Evolutionary conservation across 306 rosid species (phyloP), one percentile per base, ranked within the genome.

Genomic region (Quercus agrifolia): DNA sequence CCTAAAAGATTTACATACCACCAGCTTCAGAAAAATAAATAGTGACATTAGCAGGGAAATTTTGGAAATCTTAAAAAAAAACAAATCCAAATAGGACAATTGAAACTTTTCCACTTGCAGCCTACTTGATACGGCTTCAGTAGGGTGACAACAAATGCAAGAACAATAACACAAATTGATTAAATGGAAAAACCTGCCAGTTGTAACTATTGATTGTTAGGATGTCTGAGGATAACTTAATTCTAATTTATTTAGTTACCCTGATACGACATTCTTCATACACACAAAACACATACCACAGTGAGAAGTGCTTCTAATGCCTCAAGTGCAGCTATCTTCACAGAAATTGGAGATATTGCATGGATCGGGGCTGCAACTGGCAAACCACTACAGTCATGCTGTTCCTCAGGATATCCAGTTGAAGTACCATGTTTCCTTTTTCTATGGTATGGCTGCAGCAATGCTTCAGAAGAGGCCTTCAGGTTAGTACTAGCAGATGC

Each of bases 251-350:
- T 31, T 11, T 31, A 35, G 51, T 51, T 58, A 61, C 68, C 61
- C 17, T 23, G 59, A 66, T 21, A 67, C 68, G 55, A 73, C 81
- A 71, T 57, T 74, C 6, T 55, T 25, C 30, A 49, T 74, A 55
- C 25, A 70, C 56, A 56, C 20, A 71, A 77, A 52, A 46, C 55
- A 54, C 92, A 68, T 88, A 95, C 99, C 97, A 90, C 90, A 28
- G 86, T 90, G 55, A 91, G 71, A 79, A 92, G 94, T 69, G 93
- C 86, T 84, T 95, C 94, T 55, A 95, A 86, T 44, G 98, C 86
- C 83, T 91, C 92, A 25, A 95, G 91, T 71, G 96, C 97, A 49
- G 99, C 99, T 80, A 92, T 87, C 89, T 87, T 85, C 85, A 92
- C 74, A 56, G 89, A 79, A 70, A 91, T 77, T 75, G 92, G 90